Conservation (phyloP, 2,329 filamentous ascomycete species). For the Fusarium haematococcum region DNA sequence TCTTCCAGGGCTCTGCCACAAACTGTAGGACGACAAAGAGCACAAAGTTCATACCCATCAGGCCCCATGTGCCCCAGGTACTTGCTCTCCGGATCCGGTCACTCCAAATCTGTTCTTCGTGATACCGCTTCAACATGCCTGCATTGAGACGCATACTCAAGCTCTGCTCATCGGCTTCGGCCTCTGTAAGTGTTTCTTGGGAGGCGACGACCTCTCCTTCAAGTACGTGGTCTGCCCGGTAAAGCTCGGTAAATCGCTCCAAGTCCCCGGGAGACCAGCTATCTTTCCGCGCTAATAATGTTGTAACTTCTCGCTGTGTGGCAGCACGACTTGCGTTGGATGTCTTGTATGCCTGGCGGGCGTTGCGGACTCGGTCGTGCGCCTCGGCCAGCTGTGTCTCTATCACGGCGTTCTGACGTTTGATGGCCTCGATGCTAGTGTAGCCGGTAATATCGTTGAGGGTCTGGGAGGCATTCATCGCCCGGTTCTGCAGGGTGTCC, state of each 20-base stretch:
- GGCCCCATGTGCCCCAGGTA: constrained; percentile 97
- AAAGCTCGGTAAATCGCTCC: constrained; percentile 93
- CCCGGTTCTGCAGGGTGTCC: constrained; percentile 88
- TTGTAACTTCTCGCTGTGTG: constrained; percentile 95
- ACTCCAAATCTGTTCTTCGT: constrained; percentile 99
- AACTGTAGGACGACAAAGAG: constrained; percentile 89
- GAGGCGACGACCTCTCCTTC: constrained; percentile 84
- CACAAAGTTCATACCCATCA: constrained; percentile 97
- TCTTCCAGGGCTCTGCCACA: constrained; percentile 92
- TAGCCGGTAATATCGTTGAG: constrained; percentile 97
- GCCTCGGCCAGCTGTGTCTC: constrained; percentile 69
- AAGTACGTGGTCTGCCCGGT: constrained; percentile 92
- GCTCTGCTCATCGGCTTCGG: constrained; percentile 84
- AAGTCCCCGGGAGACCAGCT: constrained; percentile 89
- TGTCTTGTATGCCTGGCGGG: constrained; percentile 83
- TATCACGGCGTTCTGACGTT: constrained; percentile 78
- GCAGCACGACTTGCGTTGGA: constrained; percentile 85
- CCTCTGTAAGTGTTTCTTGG: constrained; percentile 76
- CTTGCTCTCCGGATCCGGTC: constrained; percentile 96
- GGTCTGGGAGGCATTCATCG: constrained; percentile 86
- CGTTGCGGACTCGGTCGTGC: constrained; percentile 74
- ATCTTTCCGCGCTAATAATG: constrained; percentile 92
- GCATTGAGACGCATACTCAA: constrained; percentile 80
- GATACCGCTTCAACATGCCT: constrained; percentile 89
- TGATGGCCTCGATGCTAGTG: constrained; percentile 87